Evolutionary conservation across 2,329 filamentous ascomycete genomes (phyloP), one percentile per base, ranked within the genome.

Genomic region (Cytospora paraplurivora): DNA sequence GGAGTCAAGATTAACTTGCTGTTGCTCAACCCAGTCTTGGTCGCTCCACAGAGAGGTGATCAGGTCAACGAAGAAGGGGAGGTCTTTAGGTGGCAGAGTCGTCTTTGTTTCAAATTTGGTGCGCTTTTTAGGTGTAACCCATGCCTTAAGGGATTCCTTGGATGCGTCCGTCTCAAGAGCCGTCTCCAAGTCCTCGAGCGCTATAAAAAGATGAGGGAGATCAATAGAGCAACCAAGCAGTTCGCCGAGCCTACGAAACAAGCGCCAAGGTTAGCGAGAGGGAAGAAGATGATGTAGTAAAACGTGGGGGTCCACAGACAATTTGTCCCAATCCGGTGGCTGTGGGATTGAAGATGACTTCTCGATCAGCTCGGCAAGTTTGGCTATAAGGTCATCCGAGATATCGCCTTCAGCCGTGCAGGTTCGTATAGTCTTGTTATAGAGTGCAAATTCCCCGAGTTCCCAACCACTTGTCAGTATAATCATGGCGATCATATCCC

Each of bases 361-460:
- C 32, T 21, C 47, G 21, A 49, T n/a, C 15, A 61, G 38, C 7
- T n/a, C 27, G 17, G 59, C 59, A 50, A 61, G 50, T 51, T 32
- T 38, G 21, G 38, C 10, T 6, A 52, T 34, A 8, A 61, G 58
- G 2, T 49, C 51, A 17, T 8, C 17, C 19, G 51, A 37, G 3
- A 61, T 21, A 10, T 13, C 10, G 2, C 51, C 58, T 11, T 21
- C 35, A 17, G 17, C 21, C 15, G 51, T 37, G 10, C 51, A 61
- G 19, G 27, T n/a, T 15, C 38, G 58, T 21, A 55, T 61, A n/a
- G 51, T 50, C 5, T 47, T 61, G 58, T 7, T 13, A 27, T 61
- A 61, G 11, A 61, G 50, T 34, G 27, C 19, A 12, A 44, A 44
- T 17, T 61, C 51, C 11, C 21, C 11, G n/a, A 53, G n/a, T 7